Evolutionary conservation across 352 stramenopile genomes (phyloP).

Genomic region (Phytophthora podocarpi): DNA sequence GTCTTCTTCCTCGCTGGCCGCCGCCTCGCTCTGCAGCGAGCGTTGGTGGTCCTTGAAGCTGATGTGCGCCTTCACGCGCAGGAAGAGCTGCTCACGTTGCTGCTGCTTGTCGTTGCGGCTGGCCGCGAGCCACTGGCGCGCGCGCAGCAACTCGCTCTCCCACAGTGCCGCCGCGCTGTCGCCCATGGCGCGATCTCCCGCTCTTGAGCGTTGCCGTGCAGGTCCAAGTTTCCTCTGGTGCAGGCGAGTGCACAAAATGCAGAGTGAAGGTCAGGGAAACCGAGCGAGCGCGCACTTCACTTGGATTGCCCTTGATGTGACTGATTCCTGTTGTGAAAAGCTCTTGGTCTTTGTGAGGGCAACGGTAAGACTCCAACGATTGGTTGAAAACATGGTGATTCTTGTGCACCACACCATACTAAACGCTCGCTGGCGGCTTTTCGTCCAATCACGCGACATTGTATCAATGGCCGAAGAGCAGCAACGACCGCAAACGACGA

Average conservation of each 20-base stretch:
- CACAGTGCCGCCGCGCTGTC: slow-evolving; percentile 35
- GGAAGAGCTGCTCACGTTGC: slow-evolving; percentile 23
- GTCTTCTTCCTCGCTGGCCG: slow-evolving; percentile 33
- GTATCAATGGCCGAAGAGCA: slow-evolving; percentile 27
- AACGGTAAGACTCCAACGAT: slow-evolving; percentile 6
- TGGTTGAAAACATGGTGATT: slow-evolving; percentile 7
- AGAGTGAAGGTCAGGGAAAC: slow-evolving; percentile 21
- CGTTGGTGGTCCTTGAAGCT: slow-evolving; percentile 45
- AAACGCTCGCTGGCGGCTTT: too few species aligned
- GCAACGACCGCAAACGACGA: background rate
- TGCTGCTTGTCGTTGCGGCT: slow-evolving; percentile 20
- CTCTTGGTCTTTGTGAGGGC: slow-evolving; percentile 9
- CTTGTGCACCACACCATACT: background rate
- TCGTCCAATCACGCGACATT: slow-evolving; percentile 6
- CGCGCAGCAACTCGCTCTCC: slow-evolving; percentile 51
- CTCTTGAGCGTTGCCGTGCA: background rate
- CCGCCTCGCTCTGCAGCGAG: slow-evolving; percentile 31
- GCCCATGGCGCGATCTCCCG: slow-evolving; percentile 21
- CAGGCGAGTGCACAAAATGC: slow-evolving; percentile 10
- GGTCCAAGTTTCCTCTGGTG: background rate
- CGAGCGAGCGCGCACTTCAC: slow-evolving; percentile 1
- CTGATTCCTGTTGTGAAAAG: slow-evolving; percentile 17
- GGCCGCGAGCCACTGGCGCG: slow-evolving; percentile 37
- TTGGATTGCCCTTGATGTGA: background rate
- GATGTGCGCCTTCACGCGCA: slow-evolving; percentile 46